Conservation (phyloP, 805 yeast genomes). For the Suhomyces sp. region DNA sequence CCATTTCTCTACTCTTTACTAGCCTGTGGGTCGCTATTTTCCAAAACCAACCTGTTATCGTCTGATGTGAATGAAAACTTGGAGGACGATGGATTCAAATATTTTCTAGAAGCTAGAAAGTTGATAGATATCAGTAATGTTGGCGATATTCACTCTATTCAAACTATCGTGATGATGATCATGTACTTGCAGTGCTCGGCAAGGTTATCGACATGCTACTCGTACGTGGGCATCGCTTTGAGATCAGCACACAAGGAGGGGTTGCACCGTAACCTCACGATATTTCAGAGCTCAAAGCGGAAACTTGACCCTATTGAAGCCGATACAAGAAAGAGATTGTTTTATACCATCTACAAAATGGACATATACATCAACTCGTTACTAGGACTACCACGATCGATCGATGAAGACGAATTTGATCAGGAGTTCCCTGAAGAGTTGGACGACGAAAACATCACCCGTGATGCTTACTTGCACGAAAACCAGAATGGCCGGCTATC, state of each 20-base stretch:
- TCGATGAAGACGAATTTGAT: constrained; percentile 76
- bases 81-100: constrained; percentile 76
- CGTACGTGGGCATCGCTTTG: constrained; percentile 84
- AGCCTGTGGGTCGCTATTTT: constrained; percentile 83
- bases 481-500: constrained; percentile 54
- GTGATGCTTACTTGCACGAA: constrained; percentile 51
- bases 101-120: constrained; percentile 76
- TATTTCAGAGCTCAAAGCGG: constrained; percentile 43
- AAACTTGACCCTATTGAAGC: constrained; percentile 72
- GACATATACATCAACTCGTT: constrained; percentile 86
- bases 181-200: constrained; percentile 87
- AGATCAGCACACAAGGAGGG: constrained; percentile 83
- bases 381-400: constrained; percentile 78
- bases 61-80: constrained; percentile 34
- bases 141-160: constrained; percentile 76
- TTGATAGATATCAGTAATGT: constrained; percentile 82
- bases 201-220: constrained; percentile 79
- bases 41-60: constrained; percentile 40
- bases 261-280: constrained; percentile 64
- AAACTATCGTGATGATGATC: constrained; percentile 82
- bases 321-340: constrained; percentile 79
- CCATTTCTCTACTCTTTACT: constrained; percentile 83
- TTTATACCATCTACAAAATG: constrained; percentile 89
- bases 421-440: constrained; percentile 82
- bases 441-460: constrained; percentile 83